Percentiles rank a stretch among this genome's conserved stretches.
phyloP scores from a whole-genome alignment of 306 rosid genomes.

The Acacia melanoxylon region DNA sequence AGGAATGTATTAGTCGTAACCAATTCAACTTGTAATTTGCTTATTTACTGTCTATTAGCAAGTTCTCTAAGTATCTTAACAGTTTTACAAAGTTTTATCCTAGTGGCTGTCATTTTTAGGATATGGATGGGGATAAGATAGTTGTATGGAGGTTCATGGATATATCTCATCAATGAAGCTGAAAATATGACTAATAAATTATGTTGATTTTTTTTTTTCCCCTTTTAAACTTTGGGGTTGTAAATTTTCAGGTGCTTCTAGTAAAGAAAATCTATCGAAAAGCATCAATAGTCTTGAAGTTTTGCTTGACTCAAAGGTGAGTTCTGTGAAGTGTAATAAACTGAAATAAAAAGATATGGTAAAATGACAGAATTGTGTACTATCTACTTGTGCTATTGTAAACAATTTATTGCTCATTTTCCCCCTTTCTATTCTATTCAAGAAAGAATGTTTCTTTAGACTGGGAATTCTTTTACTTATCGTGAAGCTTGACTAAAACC shows the following conservation, averaged over 20 bases:
- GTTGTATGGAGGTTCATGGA: not conserved
- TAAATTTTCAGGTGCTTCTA: constrained; percentile 68
- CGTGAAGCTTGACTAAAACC: not conserved
- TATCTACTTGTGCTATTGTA: not conserved
- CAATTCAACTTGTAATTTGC: not conserved
- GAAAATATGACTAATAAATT: constrained; percentile 11
- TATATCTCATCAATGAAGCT: not conserved
- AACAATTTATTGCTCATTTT: constrained; percentile 7
- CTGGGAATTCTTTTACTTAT: not conserved
- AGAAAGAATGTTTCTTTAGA: constrained; percentile 16
- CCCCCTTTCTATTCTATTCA: constrained; percentile 8
- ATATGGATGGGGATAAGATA: not conserved
- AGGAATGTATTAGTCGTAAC: not conserved
- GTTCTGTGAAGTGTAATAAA: constrained; percentile 23
- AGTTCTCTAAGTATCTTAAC: not conserved
- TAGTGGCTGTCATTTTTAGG: not conserved
- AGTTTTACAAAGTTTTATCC: not conserved
- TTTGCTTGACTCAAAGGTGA: constrained; percentile 87
- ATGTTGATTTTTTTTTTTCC: constrained; percentile 6
- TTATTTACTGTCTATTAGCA: not conserved
- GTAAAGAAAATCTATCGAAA: constrained; percentile 61
- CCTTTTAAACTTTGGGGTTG: constrained; percentile 18
- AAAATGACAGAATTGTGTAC: constrained; percentile 13
- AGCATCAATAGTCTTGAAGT: constrained; percentile 90
- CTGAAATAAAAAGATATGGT: constrained; percentile 3